Evolutionary conservation across 1,284 basidiomycete genomes (phyloP), one percentile per base, ranked within the genome.

Genomic region (Entoloma clypeatum): DNA sequence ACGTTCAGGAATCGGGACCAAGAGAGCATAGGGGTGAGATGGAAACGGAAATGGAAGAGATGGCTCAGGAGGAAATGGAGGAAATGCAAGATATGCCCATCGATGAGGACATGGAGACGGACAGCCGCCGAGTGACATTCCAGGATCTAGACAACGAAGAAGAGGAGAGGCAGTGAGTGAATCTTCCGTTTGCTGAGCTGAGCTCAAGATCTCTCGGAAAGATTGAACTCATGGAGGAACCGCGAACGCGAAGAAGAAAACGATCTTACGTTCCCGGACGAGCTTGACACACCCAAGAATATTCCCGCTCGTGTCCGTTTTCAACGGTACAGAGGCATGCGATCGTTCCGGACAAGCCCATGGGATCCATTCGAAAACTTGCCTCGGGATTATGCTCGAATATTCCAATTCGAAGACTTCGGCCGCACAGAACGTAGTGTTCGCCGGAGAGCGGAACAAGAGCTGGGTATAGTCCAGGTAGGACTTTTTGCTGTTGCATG

Each of bases 311-410:
- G 79, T 8, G 76, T 77, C n/a, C 79, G 96, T 4, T 98, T 99
- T 66, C 90, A 92, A 52, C 78, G 95, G 24, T 99, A 86, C 63
- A 81, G 95, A 42, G 96, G 95, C 1, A 64, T 99, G 62, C 83
- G 85, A 41, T 92, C 88, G 9, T 90, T 99, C 74, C 77, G 95
- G 26, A 98, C 96, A 2, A 92, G 87, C 55, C 88, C 89, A 14
- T 99, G 95, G 95, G 95, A 99, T 62, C 84, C 95, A 5, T 98
- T 92, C 55, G 95, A 99, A 65, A 95, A 96, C 54, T 72, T 99
- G 13, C 96, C 95, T 4, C 65, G 84, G 39, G 94, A 99, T 58
- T 99, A 99, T 58, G 92, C 86, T 0, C 76, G 87, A 30, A 95
- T 98, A 52, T 99, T 98, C 68, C 91, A 95, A 63, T 98, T 99